Conservation (phyloP, 2,329 filamentous ascomycete genomes). For the Penicillium polonicum region DNA sequence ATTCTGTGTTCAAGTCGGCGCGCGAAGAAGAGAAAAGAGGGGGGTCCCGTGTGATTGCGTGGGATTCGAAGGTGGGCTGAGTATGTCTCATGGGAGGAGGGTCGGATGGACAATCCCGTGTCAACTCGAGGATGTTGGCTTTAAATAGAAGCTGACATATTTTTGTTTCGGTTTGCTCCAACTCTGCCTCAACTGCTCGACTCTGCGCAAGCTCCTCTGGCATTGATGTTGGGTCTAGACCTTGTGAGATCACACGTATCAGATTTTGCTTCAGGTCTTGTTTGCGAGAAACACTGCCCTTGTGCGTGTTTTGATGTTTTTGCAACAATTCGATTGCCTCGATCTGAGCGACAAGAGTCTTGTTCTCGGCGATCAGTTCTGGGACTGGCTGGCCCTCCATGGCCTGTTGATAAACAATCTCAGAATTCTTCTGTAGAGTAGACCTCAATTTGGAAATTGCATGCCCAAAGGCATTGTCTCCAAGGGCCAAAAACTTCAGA, state of each 20-base stretch:
- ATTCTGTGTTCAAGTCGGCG: not conserved
- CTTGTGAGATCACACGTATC: constrained; percentile 37
- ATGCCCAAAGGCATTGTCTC: constrained; percentile 25
- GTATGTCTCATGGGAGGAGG: not conserved
- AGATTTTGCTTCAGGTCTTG: constrained; percentile 37
- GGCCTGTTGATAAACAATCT: constrained; percentile 38
- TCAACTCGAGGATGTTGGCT: constrained; percentile 29
- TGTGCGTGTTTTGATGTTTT: constrained; percentile 28
- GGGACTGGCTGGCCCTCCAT: constrained; percentile 37
- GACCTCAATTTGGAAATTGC: constrained; percentile 31
- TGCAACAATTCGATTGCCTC: constrained; percentile 39
- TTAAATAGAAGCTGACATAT: constrained; percentile 36
- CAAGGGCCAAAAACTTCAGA: constrained; percentile 34
- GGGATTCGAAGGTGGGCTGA: not conserved
- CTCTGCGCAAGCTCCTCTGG: constrained; percentile 36
- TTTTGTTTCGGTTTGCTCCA: constrained; percentile 36
- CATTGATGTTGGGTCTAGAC: constrained; percentile 32
- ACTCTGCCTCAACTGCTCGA: constrained; percentile 31
- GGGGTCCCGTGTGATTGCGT: not conserved
- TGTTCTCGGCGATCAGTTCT: constrained; percentile 38
- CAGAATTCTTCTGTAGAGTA: constrained; percentile 37
- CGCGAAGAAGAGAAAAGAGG: not conserved
- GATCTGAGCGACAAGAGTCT: constrained; percentile 37
- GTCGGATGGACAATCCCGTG: not conserved
- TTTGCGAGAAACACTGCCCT: constrained; percentile 30